These are phyloP conservation scores for Rhynchosporium graminicola DNA, from an alignment of 2,329 filamentous ascomycete genomes.

Conservation along the genomic window DNA sequence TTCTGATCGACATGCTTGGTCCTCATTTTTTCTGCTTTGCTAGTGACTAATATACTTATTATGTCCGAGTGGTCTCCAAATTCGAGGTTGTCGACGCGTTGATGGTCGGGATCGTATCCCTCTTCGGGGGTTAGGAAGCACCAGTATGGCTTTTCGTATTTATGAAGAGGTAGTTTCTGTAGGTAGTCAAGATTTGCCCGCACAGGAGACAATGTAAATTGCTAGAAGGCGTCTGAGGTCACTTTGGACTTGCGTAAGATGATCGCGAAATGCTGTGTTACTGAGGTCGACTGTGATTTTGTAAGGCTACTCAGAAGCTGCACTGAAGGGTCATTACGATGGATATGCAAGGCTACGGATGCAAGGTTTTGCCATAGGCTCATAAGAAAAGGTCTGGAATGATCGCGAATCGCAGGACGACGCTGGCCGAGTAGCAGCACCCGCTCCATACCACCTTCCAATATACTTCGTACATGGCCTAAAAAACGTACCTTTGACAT, in stretches of 20 bases:
- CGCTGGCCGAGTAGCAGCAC: slow-evolving; percentile 3
- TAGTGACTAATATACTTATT: background rate
- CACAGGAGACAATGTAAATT: slow-evolving; percentile 22
- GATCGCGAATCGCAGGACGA: background rate
- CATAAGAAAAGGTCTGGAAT: background rate
- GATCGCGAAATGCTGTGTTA: background rate
- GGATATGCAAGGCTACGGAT: background rate
- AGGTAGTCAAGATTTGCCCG: slow-evolving; percentile 25
- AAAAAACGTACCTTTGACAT: too few species aligned
- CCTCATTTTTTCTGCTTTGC: background rate
- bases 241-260: background rate
- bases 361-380: background rate
- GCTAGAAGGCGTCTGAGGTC: background rate
- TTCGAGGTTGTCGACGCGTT: slow-evolving; percentile 28
- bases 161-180: slow-evolving; percentile 25
- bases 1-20: background rate
- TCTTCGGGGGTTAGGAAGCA: slow-evolving; percentile 22
- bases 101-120: slow-evolving; percentile 23
- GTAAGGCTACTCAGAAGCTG: slow-evolving; percentile 1
- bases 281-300: background rate
- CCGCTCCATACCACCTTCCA: background rate
- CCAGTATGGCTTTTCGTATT: slow-evolving; percentile 30
- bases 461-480: too few species aligned
- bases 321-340: slow-evolving; percentile 2
- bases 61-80: slow-evolving; percentile 24